Percentiles rank a stretch among this genome's conserved stretches.
phyloP scores from a whole-genome alignment of 805 yeast genomes.

The Starmerella apicola region DNA sequence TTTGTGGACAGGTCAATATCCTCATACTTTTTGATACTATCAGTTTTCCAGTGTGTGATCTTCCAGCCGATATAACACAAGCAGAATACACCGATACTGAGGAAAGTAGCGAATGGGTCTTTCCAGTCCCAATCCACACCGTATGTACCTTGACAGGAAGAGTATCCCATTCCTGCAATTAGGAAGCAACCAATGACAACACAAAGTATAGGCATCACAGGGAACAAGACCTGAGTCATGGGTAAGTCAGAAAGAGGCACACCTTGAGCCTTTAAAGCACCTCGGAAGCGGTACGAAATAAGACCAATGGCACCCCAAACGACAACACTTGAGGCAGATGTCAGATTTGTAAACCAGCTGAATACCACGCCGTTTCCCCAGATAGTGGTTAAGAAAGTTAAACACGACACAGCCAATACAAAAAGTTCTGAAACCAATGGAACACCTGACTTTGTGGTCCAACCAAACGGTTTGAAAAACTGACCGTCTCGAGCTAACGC shows the following conservation, averaged over 20 bases:
- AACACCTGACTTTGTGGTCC: conserved; percentile 42
- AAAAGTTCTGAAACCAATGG: conserved; percentile 44
- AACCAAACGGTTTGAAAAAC: conserved; percentile 41
- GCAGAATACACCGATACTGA: conserved; percentile 34
- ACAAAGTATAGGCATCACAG: conserved; percentile 38
- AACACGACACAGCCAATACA: conserved; percentile 43
- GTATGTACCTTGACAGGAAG: conserved; percentile 18
- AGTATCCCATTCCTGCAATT: conserved; percentile 33
- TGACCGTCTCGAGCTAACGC: conserved; percentile 45
- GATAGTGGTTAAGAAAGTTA: conserved; percentile 55
- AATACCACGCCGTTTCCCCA: conserved; percentile 44
- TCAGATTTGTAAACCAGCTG: conserved; percentile 51
- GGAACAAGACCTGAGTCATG: conserved; percentile 40
- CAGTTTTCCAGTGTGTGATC: conserved; percentile 22
- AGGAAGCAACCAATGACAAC: conserved; percentile 48
- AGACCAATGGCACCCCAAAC: conserved; percentile 51
- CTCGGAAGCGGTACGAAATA: conserved; percentile 47
- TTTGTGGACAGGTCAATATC: conserved; percentile 20
- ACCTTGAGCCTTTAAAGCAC: conserved; percentile 45
- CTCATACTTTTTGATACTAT: conserved; percentile 15
- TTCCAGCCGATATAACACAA: conserved; percentile 33
- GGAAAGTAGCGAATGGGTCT: conserved; percentile 36
- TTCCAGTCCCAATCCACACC: conserved; percentile 25
- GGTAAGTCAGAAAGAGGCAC: conserved; percentile 40
- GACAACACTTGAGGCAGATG: conserved; percentile 49